Base-by-base conservation (phyloP, 2,329 filamentous ascomycete species). In the Penicillium sp. region DNA sequence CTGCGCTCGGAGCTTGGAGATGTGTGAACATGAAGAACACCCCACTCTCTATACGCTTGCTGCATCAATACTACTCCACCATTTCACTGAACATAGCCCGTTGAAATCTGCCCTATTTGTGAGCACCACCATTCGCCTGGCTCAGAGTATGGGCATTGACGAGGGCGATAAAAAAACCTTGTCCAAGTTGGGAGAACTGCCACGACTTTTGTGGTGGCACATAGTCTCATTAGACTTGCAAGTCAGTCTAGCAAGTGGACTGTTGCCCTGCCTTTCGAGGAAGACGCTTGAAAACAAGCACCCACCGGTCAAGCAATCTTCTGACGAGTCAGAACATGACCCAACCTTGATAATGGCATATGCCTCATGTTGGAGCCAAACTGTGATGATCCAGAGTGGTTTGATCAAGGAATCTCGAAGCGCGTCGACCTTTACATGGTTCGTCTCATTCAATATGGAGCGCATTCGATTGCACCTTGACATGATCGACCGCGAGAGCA, bases 151-250 rank as follows among this genome's bases (percentile, higher is more conserved):
- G 55, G 62, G 61, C 1, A 46, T 65, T 7, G 61, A 65, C 31
- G 49, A 11, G 27, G 62, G 12, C 12, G 27, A 29, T 29, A 29
- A 65, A 11, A 25, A 18, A 23, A 6, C 31, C 26, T 15, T 41
- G 49, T 23, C 31, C 18, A 20, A 25, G 31, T 12, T 46, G 15
- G 33, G 40, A 11, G 46, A 65, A n/a, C 42, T 54, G 26, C 56
- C 54, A 49, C 52, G 61, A 14, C 51, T 53, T 8, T 27, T 60
- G 9, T 66, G 63, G 62, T 64, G 61, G 59, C 59, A 62, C 18
- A 47, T 66, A 25, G 43, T 64, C 33, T 65, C 54, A 59, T 18
- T 66, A 7, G 63, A 66, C 51, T 45, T 65, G 7, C 63, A 64
- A 41, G 52, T 51, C 4, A 65, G 59, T 29, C 27, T 29, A 4